Conservation (phyloP, 2,329 filamentous ascomycete species). For the Apiospora phragmitis region DNA sequence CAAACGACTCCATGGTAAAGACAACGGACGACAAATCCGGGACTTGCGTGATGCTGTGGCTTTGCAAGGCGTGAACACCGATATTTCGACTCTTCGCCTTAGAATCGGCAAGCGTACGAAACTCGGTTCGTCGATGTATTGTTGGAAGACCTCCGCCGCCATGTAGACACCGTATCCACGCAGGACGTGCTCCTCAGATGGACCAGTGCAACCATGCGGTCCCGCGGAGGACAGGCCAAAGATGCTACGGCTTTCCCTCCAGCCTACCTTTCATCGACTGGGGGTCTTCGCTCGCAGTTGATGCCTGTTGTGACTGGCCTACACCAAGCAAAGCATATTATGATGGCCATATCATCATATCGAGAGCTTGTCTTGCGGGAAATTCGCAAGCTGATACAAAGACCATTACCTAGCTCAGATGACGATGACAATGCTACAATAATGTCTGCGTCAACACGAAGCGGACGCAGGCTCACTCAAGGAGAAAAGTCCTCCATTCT, state of each 20-base stretch:
- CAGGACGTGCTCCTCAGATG: constrained; percentile 80
- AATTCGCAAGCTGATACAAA: constrained; percentile 80
- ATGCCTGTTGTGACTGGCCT: constrained; percentile 73
- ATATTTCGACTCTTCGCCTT: constrained; percentile 73
- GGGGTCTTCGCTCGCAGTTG: constrained; percentile 70
- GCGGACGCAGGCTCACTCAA: constrained; percentile 68
- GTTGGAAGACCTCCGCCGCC: constrained; percentile 76
- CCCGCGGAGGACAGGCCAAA: constrained; percentile 66
- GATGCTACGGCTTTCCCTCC: constrained; percentile 68
- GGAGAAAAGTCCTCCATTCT: constrained; percentile 89
- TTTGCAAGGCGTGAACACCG: constrained; percentile 75
- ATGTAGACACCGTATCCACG: constrained; percentile 71
- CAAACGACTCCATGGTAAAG: constrained; percentile 24
- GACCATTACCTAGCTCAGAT: constrained; percentile 84
- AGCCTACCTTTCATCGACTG: constrained; percentile 73
- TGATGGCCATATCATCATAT: constrained; percentile 79
- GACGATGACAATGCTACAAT: constrained; percentile 93
- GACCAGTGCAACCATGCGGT: constrained; percentile 74
- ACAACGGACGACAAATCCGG: constrained; percentile 45
- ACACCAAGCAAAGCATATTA: constrained; percentile 78
- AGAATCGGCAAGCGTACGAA: constrained; percentile 87
- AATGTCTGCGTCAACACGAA: constrained; percentile 78
- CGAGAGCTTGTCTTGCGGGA: constrained; percentile 83
- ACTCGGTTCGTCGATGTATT: constrained; percentile 75
- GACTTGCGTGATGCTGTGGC: constrained; percentile 79